Evolutionary conservation across 176 grass and related monocot species (phyloP), one percentile per base, ranked within the genome.

Genomic region (Themeda triandra): DNA sequence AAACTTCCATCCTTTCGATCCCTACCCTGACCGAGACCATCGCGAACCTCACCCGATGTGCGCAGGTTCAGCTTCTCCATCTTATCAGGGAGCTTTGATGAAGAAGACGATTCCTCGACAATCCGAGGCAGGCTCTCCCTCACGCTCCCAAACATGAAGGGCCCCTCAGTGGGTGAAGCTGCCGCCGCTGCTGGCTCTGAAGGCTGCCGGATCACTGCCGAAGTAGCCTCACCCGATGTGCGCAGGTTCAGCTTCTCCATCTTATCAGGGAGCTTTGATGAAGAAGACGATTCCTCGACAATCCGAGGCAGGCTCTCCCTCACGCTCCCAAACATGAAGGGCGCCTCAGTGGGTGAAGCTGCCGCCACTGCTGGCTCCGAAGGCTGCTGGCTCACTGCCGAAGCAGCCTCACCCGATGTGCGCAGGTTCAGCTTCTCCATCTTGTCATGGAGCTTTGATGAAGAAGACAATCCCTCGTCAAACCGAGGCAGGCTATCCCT

Each of bases 401-500:
- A 11, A 48, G 82, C 63, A 29, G 10, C 39, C 45, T 85, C 80
- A 45, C 78, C 56, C 2, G 63, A 40, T 59, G 44, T 83, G 11
- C 48, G 66, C 77, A 97, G 83, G 51, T 91, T 92, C 60, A 94
- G 69, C 39, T 91, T 97, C 15, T 70, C 76, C 84, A 91, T 91
- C 58, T 86, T 74, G 62, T 92, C 83, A 7, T 82, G 82, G 32
- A 93, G 85, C 37, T 54, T 79, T 12, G 73, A 80, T 8, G 90
- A 51, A 36, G 83, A 53, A 1, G 80, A 42, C 12, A 37, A 41
- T n/a, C 77, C 79, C 65, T 71, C 71, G 0, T 93, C 77, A 41
- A 85, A 95, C 30, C 25, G 76, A 72, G 76, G 65, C 80, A 92
- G 69, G 82, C 79, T 73, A 40, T 80, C 78, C 73, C 87, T 92